A percentile compares a stretch with the other conserved stretches of the same genome.
phyloP scores from a whole-genome alignment of 805 yeast genomes.

The Wickerhamiella hasegawae region DNA sequence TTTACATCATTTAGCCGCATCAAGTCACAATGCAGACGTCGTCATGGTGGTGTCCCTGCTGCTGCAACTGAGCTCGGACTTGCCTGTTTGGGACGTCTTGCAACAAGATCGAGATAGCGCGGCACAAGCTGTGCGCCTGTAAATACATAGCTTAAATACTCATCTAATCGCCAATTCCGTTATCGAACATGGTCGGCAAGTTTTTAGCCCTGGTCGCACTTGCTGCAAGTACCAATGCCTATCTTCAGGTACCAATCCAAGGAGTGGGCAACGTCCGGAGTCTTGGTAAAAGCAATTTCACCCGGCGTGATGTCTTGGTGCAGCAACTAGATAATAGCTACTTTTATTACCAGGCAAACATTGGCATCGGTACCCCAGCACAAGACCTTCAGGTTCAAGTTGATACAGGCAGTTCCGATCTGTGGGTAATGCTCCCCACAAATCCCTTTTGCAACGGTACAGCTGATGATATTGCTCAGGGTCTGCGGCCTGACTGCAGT shows the following conservation, averaged over 20 bases:
- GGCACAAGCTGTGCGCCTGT: too few relatives aligned
- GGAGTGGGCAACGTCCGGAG: neutral
- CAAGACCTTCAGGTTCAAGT: slow-evolving; percentile 39
- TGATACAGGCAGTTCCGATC: slow-evolving; percentile 66
- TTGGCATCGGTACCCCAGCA: slow-evolving; percentile 38
- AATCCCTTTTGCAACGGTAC: slow-evolving; percentile 28
- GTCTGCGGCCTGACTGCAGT: slow-evolving; percentile 11
- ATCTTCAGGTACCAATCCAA: neutral
- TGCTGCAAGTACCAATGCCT: too few relatives aligned
- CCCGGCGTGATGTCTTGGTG: neutral
- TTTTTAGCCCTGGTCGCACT: too few relatives aligned
- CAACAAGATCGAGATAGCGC: too few relatives aligned
- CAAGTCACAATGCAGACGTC: too few relatives aligned
- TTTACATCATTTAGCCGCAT: too few relatives aligned
- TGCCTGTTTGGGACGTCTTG: too few relatives aligned
- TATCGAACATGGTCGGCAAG: too few relatives aligned
- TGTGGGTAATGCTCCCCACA: slow-evolving; percentile 40
- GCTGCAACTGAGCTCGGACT: too few relatives aligned
- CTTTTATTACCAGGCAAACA: slow-evolving; percentile 16
- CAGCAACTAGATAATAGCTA: slow-evolving; percentile 1
- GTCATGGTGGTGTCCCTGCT: too few relatives aligned
- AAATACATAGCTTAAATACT: too few relatives aligned
- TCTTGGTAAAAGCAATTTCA: neutral
- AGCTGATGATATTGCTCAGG: neutral
- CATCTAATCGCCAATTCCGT: too few relatives aligned